Percentiles rank a stretch among this genome's conserved stretches.
These are phyloP conservation scores for Globisporangium cederbergense DNA, from an alignment of 352 stramenopile genomes.

Conservation along the genomic window DNA sequence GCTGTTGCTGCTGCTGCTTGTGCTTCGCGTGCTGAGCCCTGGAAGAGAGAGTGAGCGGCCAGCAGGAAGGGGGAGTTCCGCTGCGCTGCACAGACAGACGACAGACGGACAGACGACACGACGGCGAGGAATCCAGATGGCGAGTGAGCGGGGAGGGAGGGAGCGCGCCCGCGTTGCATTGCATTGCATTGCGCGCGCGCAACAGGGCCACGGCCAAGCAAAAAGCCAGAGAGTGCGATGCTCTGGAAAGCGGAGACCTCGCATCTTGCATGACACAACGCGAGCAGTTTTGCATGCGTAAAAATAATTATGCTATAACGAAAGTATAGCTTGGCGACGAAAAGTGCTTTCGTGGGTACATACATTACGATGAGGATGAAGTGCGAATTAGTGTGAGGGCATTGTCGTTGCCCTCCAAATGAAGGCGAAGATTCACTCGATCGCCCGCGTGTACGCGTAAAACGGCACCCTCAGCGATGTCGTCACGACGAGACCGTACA, in stretches of 20 bases:
- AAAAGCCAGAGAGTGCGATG: slow-evolving; percentile 6
- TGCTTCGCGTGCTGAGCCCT: slow-evolving; percentile 19
- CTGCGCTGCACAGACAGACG: not conserved
- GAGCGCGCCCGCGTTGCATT: not conserved
- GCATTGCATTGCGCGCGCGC: not conserved
- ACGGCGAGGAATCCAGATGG: slow-evolving; percentile 7
- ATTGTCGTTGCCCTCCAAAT: not conserved
- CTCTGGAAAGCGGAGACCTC: not conserved
- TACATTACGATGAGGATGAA: not conserved
- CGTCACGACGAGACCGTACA: not conserved
- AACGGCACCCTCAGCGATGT: not conserved
- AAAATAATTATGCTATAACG: not conserved
- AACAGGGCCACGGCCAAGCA: not conserved
- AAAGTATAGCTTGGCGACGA: too few species aligned
- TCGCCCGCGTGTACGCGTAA: not conserved
- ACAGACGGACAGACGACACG: not conserved
- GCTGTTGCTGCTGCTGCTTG: not conserved
- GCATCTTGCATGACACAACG: not conserved
- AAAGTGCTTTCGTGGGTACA: too few species aligned
- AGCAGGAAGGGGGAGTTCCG: not conserved
- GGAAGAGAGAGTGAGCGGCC: slow-evolving; percentile 21
- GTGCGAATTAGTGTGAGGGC: too few species aligned
- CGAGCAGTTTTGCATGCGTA: not conserved
- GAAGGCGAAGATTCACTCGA: not conserved
- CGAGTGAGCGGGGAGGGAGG: not conserved